Percentiles rank a stretch among this genome's conserved stretches.
Conservation (phyloP, 1,139 yeast species). For the Yamadazyma spencermartinsiae region DNA sequence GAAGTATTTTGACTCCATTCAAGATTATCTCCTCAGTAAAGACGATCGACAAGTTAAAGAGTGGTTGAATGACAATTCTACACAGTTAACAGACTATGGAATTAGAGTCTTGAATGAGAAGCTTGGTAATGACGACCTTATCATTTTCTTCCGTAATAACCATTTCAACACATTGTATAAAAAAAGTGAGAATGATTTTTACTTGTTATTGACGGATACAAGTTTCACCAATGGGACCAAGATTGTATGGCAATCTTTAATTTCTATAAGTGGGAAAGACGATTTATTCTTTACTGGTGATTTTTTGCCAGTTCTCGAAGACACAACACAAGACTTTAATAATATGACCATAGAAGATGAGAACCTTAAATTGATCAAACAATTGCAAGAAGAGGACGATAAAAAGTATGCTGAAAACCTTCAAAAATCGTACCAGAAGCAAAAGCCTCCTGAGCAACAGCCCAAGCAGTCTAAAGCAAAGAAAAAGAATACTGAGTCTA, state of each 20-base stretch:
- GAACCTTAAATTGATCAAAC: slow-evolving; percentile 39
- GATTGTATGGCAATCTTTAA: slow-evolving; percentile 77
- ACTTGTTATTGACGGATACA: slow-evolving; percentile 68
- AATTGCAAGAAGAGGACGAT: slow-evolving; percentile 67
- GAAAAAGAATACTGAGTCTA: slow-evolving; percentile 8
- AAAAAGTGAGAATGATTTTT: slow-evolving; percentile 47
- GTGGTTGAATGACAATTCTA: slow-evolving; percentile 55
- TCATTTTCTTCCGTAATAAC: slow-evolving; percentile 79
- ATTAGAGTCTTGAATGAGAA: slow-evolving; percentile 45
- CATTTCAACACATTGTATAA: slow-evolving; percentile 77
- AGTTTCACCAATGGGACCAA: slow-evolving; percentile 51
- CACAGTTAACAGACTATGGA: slow-evolving; percentile 74
- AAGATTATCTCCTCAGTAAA: slow-evolving; percentile 34
- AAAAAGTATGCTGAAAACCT: slow-evolving; percentile 49
- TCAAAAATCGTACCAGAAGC: slow-evolving; percentile 26
- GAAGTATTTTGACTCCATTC: slow-evolving; percentile 47
- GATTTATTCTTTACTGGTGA: slow-evolving; percentile 68
- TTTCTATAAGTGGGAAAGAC: slow-evolving; percentile 62
- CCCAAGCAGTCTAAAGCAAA: slow-evolving; percentile 4
- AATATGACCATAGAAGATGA: slow-evolving; percentile 15
- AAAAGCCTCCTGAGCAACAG: slow-evolving; percentile 15
- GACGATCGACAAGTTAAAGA: slow-evolving; percentile 8
- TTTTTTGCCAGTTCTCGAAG: slow-evolving; percentile 46
- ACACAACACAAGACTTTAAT: slow-evolving; percentile 16
- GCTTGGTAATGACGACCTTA: slow-evolving; percentile 40